Base-by-base conservation (phyloP, 2,329 filamentous ascomycete species). In the Phialocephala sp. region DNA sequence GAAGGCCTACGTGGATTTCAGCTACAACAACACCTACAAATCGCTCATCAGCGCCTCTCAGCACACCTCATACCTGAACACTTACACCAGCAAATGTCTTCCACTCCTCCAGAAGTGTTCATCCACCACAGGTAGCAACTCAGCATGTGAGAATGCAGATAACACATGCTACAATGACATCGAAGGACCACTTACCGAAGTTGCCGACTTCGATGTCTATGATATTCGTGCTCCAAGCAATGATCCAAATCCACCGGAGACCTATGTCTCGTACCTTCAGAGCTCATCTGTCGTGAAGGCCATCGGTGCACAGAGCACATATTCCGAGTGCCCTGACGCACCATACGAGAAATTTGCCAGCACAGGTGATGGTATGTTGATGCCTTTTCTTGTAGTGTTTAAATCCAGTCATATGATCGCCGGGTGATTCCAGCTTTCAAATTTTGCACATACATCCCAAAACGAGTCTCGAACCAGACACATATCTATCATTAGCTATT, bases 121-220 rank as follows among this genome's bases (percentile, higher is more conserved):
- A 6, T 60, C 66, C 8, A 65, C 65, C 2, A 75, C 94, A 0
- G 94, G 94, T 5, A 97, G 91, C 12, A 97, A 84, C 36, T 86
- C 86, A 56, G 82, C 83, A 82, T 98, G 94, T n/a, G 93, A 91
- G 71, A 90, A 89, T 50, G 79, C 77, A 43, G 86, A 87, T 90
- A 72, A 61, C 22, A 62, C 58, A 1, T 68, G 66, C 59, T 63
- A 63, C 22, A 54, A 69, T 37, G 65, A 71, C 24, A 78, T 82
- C 50, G 79, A 82, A 63, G 71, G 72, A 8, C 72, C 73, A 6
- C 73, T 80, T 35, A 70, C 65, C 27, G n/a, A 66, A 1, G 62
- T 68, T 4, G 72, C 66, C 8, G 70, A 78, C 59, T 76, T 76
- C 63, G 70, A 78, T 47, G 64, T 66, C 24, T 72, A 72, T 65